Conservation (phyloP, 2,329 filamentous ascomycete species). For the Seiridium unicorne region DNA sequence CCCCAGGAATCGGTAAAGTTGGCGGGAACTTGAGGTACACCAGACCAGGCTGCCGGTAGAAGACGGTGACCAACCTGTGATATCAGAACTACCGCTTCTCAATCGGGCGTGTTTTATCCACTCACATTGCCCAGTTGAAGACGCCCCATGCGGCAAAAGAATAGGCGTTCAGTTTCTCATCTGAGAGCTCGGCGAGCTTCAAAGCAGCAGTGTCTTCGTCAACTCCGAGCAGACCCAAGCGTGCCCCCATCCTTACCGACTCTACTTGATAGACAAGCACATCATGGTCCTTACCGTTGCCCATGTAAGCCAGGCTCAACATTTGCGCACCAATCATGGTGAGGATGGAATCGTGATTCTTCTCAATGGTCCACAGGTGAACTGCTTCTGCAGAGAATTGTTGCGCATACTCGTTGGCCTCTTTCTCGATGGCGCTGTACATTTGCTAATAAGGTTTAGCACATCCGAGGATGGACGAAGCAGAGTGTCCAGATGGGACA, state of each 20-base stretch:
- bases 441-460: conserved; percentile 27
- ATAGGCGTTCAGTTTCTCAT: conserved; percentile 11
- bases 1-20: conserved; percentile 19
- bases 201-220: conserved; percentile 1
- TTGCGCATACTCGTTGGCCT: conserved; percentile 14
- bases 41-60: conserved; percentile 31
- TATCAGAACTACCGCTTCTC: background rate
- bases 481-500: conserved; percentile 11
- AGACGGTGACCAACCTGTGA: conserved; percentile 26
- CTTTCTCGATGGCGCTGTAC: conserved; percentile 29
- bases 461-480: background rate
- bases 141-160: conserved; percentile 30
- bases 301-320: conserved; percentile 31
- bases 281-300: conserved; percentile 32
- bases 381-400: conserved; percentile 26
- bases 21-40: conserved; percentile 20
- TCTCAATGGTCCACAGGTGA: conserved; percentile 19
- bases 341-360: conserved; percentile 16
- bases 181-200: conserved; percentile 8
- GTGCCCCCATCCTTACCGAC: conserved; percentile 27
- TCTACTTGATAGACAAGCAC: conserved; percentile 28
- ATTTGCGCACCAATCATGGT: conserved; percentile 30
- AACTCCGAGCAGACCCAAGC: conserved; percentile 27
- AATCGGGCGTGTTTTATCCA: background rate
- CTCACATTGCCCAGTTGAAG: conserved; percentile 39